phyloP scores from a whole-genome alignment of 352 stramenopile genomes.

The Phytopythium ostracodes region DNA sequence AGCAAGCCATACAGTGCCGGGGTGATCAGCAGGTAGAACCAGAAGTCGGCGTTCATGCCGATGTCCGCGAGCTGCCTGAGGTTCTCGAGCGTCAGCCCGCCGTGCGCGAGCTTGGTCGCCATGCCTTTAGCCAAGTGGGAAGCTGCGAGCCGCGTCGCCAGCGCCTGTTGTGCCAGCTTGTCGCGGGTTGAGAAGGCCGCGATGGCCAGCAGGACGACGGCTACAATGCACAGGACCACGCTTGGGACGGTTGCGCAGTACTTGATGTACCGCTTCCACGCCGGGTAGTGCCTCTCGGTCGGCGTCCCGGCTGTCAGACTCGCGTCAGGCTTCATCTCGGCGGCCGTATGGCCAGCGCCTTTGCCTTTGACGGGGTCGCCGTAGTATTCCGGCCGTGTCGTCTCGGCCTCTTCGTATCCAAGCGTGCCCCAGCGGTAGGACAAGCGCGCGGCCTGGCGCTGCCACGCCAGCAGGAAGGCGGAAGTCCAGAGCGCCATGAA shows the following conservation, averaged over 20 bases:
- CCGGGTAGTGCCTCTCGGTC: constrained; percentile 40
- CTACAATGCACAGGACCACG: constrained; percentile 50
- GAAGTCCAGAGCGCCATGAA: constrained; percentile 91
- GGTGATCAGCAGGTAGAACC: constrained; percentile 83
- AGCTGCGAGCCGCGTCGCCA: constrained; percentile 40
- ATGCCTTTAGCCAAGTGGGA: constrained; percentile 46
- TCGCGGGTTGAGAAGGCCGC: constrained; percentile 76
- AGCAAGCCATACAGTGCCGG: constrained; percentile 83
- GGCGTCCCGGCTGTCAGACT: constrained; percentile 1
- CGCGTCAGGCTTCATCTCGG: constrained; percentile 6
- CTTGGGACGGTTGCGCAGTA: constrained; percentile 67
- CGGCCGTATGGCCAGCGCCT: not conserved
- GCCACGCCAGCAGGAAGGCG: constrained; percentile 87
- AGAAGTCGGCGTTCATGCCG: constrained; percentile 75
- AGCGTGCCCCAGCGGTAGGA: constrained; percentile 89
- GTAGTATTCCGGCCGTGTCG: constrained; percentile 80
- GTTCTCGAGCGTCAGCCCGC: constrained; percentile 55
- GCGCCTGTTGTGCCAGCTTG: constrained; percentile 51
- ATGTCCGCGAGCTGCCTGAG: constrained; percentile 46
- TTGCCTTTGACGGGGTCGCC: constrained; percentile 33
- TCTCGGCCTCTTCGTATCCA: constrained; percentile 85
- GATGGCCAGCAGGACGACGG: constrained; percentile 56
- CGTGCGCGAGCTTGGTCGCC: constrained; percentile 25
- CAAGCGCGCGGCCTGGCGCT: constrained; percentile 62
- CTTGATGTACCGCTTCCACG: constrained; percentile 74